Base-by-base conservation (phyloP, 2,329 filamentous ascomycete genomes). In the Ceratocystis cacaofunesta region DNA sequence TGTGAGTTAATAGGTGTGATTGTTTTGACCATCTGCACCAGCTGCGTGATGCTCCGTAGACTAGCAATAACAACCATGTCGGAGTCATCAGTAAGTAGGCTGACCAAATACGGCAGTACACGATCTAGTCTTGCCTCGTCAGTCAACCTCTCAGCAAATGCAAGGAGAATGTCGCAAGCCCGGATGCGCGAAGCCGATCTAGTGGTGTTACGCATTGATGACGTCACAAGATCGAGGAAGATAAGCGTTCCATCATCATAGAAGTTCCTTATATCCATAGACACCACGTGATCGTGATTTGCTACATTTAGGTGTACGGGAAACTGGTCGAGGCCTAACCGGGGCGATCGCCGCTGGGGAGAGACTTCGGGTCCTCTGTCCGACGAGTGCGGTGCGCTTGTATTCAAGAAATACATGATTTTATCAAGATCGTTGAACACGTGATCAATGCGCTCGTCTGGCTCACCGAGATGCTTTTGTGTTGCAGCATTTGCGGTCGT, bases 391-490 rank as follows among this genome's bases (percentile, higher is more conserved):
- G 77, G 76, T 10, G 72, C 71, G 58, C 76, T 75, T 50, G 79
- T 79, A 55, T 85, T 79, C 1, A 99, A 80, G 66, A 96, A 95
- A 72, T 95, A 95, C 0, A 92, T 91, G 63, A 99, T 96, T 74
- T 97, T 99, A 74, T 99, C 94, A 75, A 96, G 97, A 72, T 99
- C 94, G 70, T 89, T 85, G 72, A 89, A 97, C 0, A 99, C 87
- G 55, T 91, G 85, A 71, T 97, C 90, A 71, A 99, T 97, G 52
- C 94, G 85, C 69, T 96, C 91, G 74, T 99, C 94, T 0, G 91
- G 86, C 74, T 96, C 91, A 68, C 88, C 88, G 63, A 92, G 79
- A 71, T 92, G 95, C 69, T 83, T 60, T 17, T 25, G 41, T 8
- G 52, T 50, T 2, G 80, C 77, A 10, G 84, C 80, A 1, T 87